Percentiles rank a stretch among this genome's conserved stretches.
phyloP scores from a whole-genome alignment of 2,329 filamentous ascomycete genomes.

The Pestalotiopsis sp. region DNA sequence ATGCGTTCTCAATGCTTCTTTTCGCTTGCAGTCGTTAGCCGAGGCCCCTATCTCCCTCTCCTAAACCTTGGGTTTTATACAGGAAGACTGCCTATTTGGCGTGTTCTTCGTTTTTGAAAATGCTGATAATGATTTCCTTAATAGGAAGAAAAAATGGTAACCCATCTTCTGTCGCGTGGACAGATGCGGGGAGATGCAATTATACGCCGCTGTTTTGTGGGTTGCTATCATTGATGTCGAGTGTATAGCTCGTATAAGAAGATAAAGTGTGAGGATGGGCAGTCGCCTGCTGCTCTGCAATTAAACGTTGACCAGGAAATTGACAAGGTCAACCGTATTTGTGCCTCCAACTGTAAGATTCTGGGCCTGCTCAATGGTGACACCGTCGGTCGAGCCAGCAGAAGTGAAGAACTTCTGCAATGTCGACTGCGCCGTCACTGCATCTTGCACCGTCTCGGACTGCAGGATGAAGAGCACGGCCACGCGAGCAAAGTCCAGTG shows the following conservation, averaged over 20 bases:
- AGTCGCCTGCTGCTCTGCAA: background rate
- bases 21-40: background rate
- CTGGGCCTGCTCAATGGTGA: constrained; percentile 38
- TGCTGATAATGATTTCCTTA: background rate
- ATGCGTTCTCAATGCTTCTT: constrained; percentile 3
- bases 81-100: constrained; percentile 6
- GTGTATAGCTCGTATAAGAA: background rate
- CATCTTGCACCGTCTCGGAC: constrained; percentile 51
- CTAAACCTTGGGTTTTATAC: constrained; percentile 11
- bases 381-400: constrained; percentile 32
- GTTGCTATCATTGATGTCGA: background rate
- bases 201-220: background rate
- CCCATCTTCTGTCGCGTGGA: background rate
- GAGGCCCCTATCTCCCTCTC: background rate
- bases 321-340: constrained; percentile 54
- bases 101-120: background rate
- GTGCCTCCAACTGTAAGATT: constrained; percentile 45
- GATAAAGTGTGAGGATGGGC: background rate
- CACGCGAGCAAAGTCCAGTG: constrained; percentile 66
- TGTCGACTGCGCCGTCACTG: constrained; percentile 54
- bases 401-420: constrained; percentile 59
- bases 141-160: background rate
- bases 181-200: background rate
- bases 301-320: constrained; percentile 43
- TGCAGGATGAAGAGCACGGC: constrained; percentile 66